Evolutionary conservation across 371 early-diverging fungal genomes (phyloP).

Genomic region (Choanephora cucurbitarum): DNA sequence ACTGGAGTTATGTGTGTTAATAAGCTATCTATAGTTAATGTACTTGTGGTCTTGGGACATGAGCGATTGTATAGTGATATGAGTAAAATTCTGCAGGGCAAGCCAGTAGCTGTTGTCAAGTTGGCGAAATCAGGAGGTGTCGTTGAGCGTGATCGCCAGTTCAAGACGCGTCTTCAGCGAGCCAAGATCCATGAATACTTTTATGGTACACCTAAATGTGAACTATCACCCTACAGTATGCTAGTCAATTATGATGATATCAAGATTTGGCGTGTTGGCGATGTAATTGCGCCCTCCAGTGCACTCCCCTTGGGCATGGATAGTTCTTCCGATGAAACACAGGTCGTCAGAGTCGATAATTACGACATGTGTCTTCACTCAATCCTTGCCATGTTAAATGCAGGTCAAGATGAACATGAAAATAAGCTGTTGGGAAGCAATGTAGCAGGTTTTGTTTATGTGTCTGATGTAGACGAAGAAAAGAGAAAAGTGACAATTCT

Average conservation of each 20-base stretch:
- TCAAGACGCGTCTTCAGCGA: constrained; percentile 69
- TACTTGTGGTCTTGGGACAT: constrained; percentile 88
- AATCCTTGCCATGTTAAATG: constrained; percentile 81
- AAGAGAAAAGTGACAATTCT: constrained; percentile 81
- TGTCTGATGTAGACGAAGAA: constrained; percentile 85
- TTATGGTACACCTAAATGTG: constrained; percentile 81
- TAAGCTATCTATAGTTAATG: constrained; percentile 77
- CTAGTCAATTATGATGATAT: constrained; percentile 79
- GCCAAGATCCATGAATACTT: constrained; percentile 90
- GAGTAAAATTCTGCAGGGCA: constrained; percentile 51
- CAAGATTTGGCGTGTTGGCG: constrained; percentile 80
- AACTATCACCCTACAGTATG: constrained; percentile 83
- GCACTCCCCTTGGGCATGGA: constrained; percentile 92
- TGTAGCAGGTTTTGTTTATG: constrained; percentile 86
- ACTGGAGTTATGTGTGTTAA: no score
- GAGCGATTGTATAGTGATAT: constrained; percentile 92
- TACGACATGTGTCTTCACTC: constrained; percentile 86
- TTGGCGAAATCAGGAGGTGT: constrained; percentile 94
- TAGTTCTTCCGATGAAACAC: constrained; percentile 75
- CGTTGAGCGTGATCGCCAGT: constrained; percentile 79
- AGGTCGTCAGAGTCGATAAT: constrained; percentile 80
- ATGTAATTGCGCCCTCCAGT: constrained; percentile 88
- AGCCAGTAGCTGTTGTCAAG: constrained; percentile 75
- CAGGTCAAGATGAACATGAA: constrained; percentile 63
- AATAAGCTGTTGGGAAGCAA: constrained; percentile 68